phyloP scores from a whole-genome alignment of 2,329 filamentous ascomycete species.

The Allantophomopsis lycopodina region DNA sequence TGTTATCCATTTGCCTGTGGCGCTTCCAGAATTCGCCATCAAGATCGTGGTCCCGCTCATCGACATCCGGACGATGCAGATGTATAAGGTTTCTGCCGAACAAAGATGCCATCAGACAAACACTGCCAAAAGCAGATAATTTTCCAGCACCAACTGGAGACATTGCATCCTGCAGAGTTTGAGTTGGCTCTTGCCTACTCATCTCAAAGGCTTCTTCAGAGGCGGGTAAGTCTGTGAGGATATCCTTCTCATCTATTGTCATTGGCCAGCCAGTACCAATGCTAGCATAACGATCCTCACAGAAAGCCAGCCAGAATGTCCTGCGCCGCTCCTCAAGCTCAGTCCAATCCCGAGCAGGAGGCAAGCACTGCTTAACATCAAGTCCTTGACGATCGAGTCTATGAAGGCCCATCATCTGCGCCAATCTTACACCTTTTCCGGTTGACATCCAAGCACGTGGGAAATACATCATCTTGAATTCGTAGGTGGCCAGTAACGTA shows the following conservation, averaged over 20 bases:
- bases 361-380: constrained; percentile 86
- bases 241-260: constrained; percentile 82
- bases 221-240: constrained; percentile 71
- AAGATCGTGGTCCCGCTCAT: constrained; percentile 75
- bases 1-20: constrained; percentile 78
- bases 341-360: constrained; percentile 82
- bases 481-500: constrained; percentile 65
- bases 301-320: constrained; percentile 93
- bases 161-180: constrained; percentile 56
- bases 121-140: constrained; percentile 65
- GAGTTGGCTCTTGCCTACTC: constrained; percentile 60
- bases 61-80: constrained; percentile 70
- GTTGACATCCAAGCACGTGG: constrained; percentile 90
- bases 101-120: constrained; percentile 75
- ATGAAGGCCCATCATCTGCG: constrained; percentile 88
- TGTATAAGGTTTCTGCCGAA: constrained; percentile 88
- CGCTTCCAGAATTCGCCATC: constrained; percentile 95
- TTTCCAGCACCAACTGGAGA: constrained; percentile 57
- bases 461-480: constrained; percentile 98
- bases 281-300: constrained; percentile 80
- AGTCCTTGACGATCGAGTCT: constrained; percentile 69
- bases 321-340: constrained; percentile 82
- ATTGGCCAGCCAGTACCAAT: constrained; percentile 97
- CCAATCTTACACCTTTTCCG: constrained; percentile 65
- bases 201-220: constrained; percentile 77